A percentile compares a stretch with the other conserved stretches of the same genome.
phyloP scores from a whole-genome alignment of 768 basidiomycete genomes.

The Lyophyllum decastes region DNA sequence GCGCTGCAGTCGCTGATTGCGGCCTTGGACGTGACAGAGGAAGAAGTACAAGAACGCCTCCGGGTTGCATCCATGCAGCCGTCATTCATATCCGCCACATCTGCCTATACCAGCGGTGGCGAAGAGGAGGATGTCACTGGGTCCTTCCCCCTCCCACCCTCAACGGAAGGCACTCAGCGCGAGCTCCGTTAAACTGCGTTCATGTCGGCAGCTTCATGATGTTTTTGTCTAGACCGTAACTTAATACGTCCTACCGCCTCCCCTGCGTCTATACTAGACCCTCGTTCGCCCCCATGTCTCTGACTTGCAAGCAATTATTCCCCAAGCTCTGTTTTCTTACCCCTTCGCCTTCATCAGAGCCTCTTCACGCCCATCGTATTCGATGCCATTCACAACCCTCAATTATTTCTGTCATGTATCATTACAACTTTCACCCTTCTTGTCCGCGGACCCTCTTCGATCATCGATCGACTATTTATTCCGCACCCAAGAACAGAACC shows the following conservation, averaged over 20 bases:
- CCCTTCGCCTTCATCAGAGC: not conserved
- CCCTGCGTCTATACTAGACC: slow-evolving; percentile 9
- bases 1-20: slow-evolving; percentile 69
- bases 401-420: slow-evolving; percentile 1
- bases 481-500: not conserved
- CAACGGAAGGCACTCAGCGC: slow-evolving; percentile 6
- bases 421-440: not conserved
- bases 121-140: slow-evolving; percentile 39
- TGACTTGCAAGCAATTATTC: not conserved
- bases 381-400: not conserved
- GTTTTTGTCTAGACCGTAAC: slow-evolving; percentile 6
- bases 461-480: slow-evolving; percentile 3
- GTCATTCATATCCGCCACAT: slow-evolving; percentile 39
- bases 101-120: slow-evolving; percentile 30
- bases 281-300: not conserved
- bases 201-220: not conserved
- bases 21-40: slow-evolving; percentile 55
- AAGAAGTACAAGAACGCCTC: slow-evolving; percentile 49
- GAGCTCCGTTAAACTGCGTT: slow-evolving; percentile 2
- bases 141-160: slow-evolving; percentile 43
- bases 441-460: not conserved
- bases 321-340: not conserved
- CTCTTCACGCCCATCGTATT: not conserved
- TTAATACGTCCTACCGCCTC: not conserved
- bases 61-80: slow-evolving; percentile 63